Evolutionary conservation across 2,329 filamentous ascomycete species (phyloP), one percentile per base, ranked within the genome.

Genomic region (Exophiala calicioides): DNA sequence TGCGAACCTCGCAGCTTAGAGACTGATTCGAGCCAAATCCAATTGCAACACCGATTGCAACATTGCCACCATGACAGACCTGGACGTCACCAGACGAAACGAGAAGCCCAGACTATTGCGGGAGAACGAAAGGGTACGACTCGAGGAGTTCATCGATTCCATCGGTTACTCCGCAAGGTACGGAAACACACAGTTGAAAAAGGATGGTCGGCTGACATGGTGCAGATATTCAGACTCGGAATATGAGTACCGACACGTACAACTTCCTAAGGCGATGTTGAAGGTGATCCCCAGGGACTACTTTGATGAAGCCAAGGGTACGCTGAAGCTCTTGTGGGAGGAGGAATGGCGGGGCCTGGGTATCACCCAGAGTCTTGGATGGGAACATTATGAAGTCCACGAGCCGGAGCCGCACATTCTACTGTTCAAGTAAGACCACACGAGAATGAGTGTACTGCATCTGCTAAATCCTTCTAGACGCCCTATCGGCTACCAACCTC

Each of bases 311-410:
- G 75, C 82, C 41, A 89, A 95, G 70, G 93, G 93, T 53, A 97
- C 91, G 4, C 73, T 98, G 69, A 98, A 97, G 75, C 75, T 98
- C 59, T 74, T 98, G 52, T 96, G 91, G 90, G 93, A 98, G 69
- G 91, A 97, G 58, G 93, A 98, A 73, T 98, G 93, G 93, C 84
- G 93, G 70, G 90, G 86, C 26, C 79, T 98, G 64, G 93, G 93
- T 39, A 98, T 98, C 66, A 98, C 93, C 58, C 91, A 95, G 90
- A 97, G 91, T 75, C 76, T 98, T 62, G 93, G 93, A 47, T 98
- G 93, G 93, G 91, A 97, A 68, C 93, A 98, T 70, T 98, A 98
- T 67, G 93, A 98, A 70, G 93, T 98, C 44, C 93, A 98, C 69
- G 93, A 97, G 70, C 93, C 93, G 32, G 93, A 98, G 73, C 93